These are phyloP conservation scores for Paramecium primaurelia DNA, from an alignment of 73 alveolate species.

Conservation along the genomic window DNA sequence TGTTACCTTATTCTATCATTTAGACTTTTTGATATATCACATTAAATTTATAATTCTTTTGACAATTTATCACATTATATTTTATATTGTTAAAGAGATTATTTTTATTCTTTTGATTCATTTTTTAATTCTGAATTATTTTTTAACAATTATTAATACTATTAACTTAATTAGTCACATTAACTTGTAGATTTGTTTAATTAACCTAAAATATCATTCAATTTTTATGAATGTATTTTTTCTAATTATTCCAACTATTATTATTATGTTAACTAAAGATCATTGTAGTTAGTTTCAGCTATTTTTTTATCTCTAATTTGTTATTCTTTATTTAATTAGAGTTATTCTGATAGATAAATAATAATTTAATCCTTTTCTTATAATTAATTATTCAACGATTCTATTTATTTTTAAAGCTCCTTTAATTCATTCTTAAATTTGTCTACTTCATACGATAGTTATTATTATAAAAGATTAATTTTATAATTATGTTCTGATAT, in stretches of 20 bases:
- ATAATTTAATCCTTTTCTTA: background rate
- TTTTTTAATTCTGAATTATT: background rate
- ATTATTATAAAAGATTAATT: background rate
- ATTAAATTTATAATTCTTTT: background rate
- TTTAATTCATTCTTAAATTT: background rate
- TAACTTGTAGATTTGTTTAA: background rate
- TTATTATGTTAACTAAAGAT: background rate
- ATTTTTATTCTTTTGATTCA: background rate
- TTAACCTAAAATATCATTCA: background rate
- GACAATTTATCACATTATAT: background rate
- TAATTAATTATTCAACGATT: background rate
- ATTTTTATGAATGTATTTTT: background rate
- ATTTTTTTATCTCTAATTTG: background rate
- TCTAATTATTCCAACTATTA: background rate
- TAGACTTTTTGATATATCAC: background rate
- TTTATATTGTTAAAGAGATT: background rate
- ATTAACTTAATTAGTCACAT: background rate
- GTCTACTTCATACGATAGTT: background rate
- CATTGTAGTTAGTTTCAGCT: background rate
- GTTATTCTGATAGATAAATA: background rate
- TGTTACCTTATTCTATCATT: slow-evolving; percentile 7
- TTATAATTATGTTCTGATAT: background rate
- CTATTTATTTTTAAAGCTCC: background rate
- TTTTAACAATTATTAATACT: background rate
- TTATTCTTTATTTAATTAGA: background rate